Percentiles rank a stretch among this genome's conserved stretches.
Evolutionary conservation across 2,329 filamentous ascomycete genomes (phyloP).

Genomic region (Aspergillus sojae): DNA sequence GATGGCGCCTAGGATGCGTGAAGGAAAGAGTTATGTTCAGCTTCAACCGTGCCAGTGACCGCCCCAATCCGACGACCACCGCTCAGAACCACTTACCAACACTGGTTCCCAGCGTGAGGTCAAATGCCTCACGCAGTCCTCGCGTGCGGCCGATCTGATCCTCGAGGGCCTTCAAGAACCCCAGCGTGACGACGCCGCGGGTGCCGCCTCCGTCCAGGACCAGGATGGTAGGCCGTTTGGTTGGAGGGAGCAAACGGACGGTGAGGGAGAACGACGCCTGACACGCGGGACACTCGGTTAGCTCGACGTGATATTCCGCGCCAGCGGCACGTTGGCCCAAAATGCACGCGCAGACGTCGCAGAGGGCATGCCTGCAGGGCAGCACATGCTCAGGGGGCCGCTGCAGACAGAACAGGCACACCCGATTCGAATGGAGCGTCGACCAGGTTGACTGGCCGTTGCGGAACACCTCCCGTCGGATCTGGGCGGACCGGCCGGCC

Average conservation of each 20-base stretch:
- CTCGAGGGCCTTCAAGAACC: slow-evolving; percentile 7
- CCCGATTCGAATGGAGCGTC: slow-evolving; percentile 3
- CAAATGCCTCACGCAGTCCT: slow-evolving; percentile 6
- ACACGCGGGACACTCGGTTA: slow-evolving; percentile 7
- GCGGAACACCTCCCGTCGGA: slow-evolving; percentile 6
- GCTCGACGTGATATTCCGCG: slow-evolving; percentile 7
- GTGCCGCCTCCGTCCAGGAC: slow-evolving; percentile 9
- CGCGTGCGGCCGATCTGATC: slow-evolving; percentile 4
- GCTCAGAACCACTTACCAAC: slow-evolving; percentile 5
- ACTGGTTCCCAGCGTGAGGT: slow-evolving; percentile 10
- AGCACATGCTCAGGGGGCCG: slow-evolving; percentile 7
- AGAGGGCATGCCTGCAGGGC: slow-evolving; percentile 8
- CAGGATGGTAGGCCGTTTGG: slow-evolving; percentile 10
- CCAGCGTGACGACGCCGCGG: slow-evolving; percentile 9
- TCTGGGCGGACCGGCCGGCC: slow-evolving; percentile 1
- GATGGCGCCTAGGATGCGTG: not conserved
- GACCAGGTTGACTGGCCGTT: not conserved
- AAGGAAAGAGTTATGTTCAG: no score
- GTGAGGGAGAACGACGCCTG: slow-evolving; percentile 1
- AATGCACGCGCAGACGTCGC: slow-evolving; percentile 7
- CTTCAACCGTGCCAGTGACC: no score
- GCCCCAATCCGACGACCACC: not conserved
- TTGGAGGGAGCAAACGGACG: slow-evolving; percentile 8
- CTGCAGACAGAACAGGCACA: slow-evolving; percentile 10
- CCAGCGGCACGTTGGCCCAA: not conserved